Evolutionary conservation across 163 green algal genomes (phyloP), one percentile per base, ranked within the genome.

Genomic region (Scenedesmus sp.): DNA sequence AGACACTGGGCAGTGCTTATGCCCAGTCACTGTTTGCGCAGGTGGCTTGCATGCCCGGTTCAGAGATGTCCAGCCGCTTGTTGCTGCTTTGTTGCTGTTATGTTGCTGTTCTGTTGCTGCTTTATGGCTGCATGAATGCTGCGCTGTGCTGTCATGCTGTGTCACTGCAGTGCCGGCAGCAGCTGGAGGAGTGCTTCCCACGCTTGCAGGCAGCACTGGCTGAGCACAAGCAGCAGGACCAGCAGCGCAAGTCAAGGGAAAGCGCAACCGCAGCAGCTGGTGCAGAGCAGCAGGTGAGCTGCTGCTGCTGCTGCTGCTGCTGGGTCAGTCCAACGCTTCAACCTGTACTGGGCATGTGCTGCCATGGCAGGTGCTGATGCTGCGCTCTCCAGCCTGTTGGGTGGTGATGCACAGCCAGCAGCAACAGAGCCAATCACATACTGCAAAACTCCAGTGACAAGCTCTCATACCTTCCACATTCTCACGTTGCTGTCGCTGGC

Each of bases 271-370:
- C 86, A 90, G 54, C 77, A n/a, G 77, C 77, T n/a, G 77, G 8
- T n/a, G 77, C 77, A 84, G 86, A 90, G 54, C 86, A 90, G 67
- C 86, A 90, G 86, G 86, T 90, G 16, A n/a, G 56, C 70, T 52
- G 70, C 70, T 52, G 23, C 70, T 79, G 70, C 3, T 79, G 23
- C 70, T 79, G 66, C 16, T 16, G 15, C 15, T 18, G 4, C 70
- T 46, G 34, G 34, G 34, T 46, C 34, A 46, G 34, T 46, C 34
- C 34, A 46, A 57, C 20, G 3, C 76, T 16, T 54, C n/a, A 52
- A 84, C 26, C n/a, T 84, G 3, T 84, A 12, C 23, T 16, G 26
- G 26, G 76, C 76, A 16, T 3, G 12, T 4, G 23, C 26, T 12
- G 10, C n/a, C 23, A 16, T 54, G 66, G 15, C 76, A 59, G 12